Evolutionary conservation across 129 eudicot species (phyloP).

Genomic region (Tanacetum coccineum): DNA sequence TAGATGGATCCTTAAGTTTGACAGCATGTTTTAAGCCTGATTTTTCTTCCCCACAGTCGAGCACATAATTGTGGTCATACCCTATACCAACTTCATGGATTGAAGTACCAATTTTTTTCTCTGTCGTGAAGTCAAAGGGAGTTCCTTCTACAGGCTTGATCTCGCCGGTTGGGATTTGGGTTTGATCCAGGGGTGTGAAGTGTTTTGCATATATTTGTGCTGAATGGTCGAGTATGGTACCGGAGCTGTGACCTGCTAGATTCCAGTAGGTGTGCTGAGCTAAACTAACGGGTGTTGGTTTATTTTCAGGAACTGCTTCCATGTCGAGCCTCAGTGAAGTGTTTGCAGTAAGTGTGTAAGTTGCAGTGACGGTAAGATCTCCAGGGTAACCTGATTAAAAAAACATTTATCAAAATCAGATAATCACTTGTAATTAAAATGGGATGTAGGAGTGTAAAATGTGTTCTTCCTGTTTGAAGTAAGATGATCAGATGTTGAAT

Average conservation of each 20-base stretch:
- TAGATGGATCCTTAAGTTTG: slow-evolving; percentile 60
- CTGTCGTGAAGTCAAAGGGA: slow-evolving; percentile 78
- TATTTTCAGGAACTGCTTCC: slow-evolving; percentile 81
- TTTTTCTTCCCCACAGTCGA: slow-evolving; percentile 80
- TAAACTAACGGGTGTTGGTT: slow-evolving; percentile 77
- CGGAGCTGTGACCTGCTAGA: slow-evolving; percentile 77
- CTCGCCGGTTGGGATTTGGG: slow-evolving; percentile 83
- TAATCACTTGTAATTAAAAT: neutral
- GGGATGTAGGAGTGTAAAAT: neutral
- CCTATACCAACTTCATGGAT: slow-evolving; percentile 82
- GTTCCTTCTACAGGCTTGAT: slow-evolving; percentile 72
- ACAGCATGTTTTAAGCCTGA: slow-evolving; percentile 79
- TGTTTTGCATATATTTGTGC: slow-evolving; percentile 75
- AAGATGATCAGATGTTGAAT: neutral
- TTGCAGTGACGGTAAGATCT: slow-evolving; percentile 72
- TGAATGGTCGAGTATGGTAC: slow-evolving; percentile 67
- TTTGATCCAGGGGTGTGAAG: slow-evolving; percentile 73
- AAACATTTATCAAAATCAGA: neutral
- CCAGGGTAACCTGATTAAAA: slow-evolving; percentile 80
- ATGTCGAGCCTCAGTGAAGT: slow-evolving; percentile 78
- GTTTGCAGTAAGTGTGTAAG: slow-evolving; percentile 69
- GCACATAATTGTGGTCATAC: slow-evolving; percentile 88
- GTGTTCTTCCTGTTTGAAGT: neutral
- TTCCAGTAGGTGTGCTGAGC: slow-evolving; percentile 99
- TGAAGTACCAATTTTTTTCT: slow-evolving; percentile 61